Conservation (phyloP, 495 filamentous ascomycete species). For the Talaromyces nanjingensis region DNA sequence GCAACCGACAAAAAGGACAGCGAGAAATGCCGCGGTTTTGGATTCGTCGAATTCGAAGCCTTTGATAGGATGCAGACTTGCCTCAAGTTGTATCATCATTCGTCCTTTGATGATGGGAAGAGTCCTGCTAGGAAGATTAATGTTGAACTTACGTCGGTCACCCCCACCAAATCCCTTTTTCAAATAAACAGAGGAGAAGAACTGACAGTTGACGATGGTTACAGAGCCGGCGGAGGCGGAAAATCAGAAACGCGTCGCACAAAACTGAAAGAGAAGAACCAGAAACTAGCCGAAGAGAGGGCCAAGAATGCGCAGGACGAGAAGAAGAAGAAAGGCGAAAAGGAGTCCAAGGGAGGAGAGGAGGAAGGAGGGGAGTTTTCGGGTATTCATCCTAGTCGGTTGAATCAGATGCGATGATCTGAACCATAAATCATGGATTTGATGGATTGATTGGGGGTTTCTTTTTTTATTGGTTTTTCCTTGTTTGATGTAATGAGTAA, state of each 20-base stretch:
- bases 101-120: constrained; percentile 65
- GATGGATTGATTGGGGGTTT: not conserved
- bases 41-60: constrained; percentile 85
- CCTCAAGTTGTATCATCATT: constrained; percentile 82
- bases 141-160: constrained; percentile 80
- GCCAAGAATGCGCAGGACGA: constrained; percentile 47
- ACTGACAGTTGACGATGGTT: not conserved
- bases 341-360: constrained; percentile 18
- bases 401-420: constrained; percentile 34
- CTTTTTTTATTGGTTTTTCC: not conserved
- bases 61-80: constrained; percentile 94
- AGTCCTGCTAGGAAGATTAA: constrained; percentile 67
- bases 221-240: constrained; percentile 70
- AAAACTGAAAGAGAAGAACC: constrained; percentile 76
- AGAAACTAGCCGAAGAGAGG: constrained; percentile 77
- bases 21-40: constrained; percentile 71
- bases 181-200: too few relatives aligned
- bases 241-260: constrained; percentile 63
- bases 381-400: constrained; percentile 54
- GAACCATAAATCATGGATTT: not conserved
- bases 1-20: constrained; percentile 64
- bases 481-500: not conserved
- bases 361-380: constrained; percentile 27
- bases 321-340: constrained; percentile 25
- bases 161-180: too few relatives aligned